A percentile compares a stretch with the other conserved stretches of the same genome.
These are phyloP conservation scores for Trichosporon asahii DNA, from an alignment of 1,284 basidiomycete genomes.

Conservation along the genomic window DNA sequence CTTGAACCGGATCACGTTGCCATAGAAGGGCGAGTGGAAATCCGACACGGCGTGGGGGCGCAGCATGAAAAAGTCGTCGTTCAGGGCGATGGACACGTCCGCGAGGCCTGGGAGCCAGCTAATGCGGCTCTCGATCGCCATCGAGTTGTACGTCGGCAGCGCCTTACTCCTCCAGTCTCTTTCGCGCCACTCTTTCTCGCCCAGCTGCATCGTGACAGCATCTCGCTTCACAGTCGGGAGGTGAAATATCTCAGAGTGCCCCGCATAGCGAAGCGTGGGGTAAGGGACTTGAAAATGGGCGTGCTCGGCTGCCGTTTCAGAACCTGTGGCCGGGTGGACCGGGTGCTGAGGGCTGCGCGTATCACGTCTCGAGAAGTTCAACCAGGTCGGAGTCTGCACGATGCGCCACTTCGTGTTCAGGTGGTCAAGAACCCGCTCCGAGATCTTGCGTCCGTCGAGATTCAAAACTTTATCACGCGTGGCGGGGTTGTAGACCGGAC, in stretches of 20 bases:
- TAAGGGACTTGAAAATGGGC: slow-evolving; percentile 18
- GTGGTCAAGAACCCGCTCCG: not conserved
- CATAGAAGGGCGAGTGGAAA: slow-evolving; percentile 47
- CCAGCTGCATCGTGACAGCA: slow-evolving; percentile 23
- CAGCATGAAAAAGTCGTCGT: slow-evolving; percentile 45
- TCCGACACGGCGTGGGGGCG: slow-evolving; percentile 29
- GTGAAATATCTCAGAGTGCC: slow-evolving; percentile 47
- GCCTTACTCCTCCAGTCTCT: slow-evolving; percentile 38
- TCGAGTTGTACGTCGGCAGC: slow-evolving; percentile 49
- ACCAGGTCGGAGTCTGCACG: slow-evolving; percentile 46
- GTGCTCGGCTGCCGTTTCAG: slow-evolving; percentile 13
- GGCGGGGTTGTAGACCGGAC: not conserved
- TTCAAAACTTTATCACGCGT: not conserved
- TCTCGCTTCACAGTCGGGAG: slow-evolving; percentile 30
- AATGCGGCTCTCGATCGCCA: slow-evolving; percentile 46
- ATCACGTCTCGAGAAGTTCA: slow-evolving; percentile 40
- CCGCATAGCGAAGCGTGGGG: slow-evolving; percentile 38
- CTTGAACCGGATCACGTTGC: slow-evolving; percentile 46
- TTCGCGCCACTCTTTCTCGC: slow-evolving; percentile 36
- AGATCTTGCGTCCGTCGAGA: not conserved
- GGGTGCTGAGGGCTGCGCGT: slow-evolving; percentile 34
- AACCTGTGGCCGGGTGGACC: slow-evolving; percentile 21
- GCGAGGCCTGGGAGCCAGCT: slow-evolving; percentile 46
- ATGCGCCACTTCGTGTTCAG: slow-evolving; percentile 30
- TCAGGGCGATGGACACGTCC: slow-evolving; percentile 41